Base-by-base conservation (phyloP, 2,329 filamentous ascomycete genomes). In the Fusarium graminum region DNA sequence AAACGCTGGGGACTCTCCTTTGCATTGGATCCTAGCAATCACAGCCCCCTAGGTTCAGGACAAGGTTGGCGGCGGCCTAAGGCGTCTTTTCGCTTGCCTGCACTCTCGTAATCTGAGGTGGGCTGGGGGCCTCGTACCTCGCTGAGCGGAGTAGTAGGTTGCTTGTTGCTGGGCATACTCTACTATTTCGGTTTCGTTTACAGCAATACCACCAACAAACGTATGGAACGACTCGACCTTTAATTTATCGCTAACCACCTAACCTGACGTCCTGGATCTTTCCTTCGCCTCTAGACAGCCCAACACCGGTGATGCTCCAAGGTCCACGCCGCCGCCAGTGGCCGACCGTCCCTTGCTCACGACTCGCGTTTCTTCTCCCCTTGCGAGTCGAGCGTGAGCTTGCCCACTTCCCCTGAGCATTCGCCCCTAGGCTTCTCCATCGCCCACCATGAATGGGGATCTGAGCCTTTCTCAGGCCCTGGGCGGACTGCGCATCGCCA, bases 401-500 rank as follows among this genome's bases (percentile, higher is more conserved):
- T 63, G 51, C 45, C 54, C 61, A 65, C 54, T 65, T 67, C 65
- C 65, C 69, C 64, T 69, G 65, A 75, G 63, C 62, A 66, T 63
- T 67, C 67, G 49, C 50, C 52, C 43, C 52, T 52, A 66, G 67
- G 62, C 64, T 60, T 63, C 68, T 72, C 65, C 57, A 69, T 68
- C 65, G 66, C 68, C 59, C 74, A 85, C 76, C 78, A 97, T 97
- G 93, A 92, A 93, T 82, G 92, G 92, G 80, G 93, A 97, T 83
- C 82, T 97, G 77, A 97, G 92, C 80, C 88, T 98, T 70, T 95
- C 93, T 76, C 92, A 94, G 82, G 92, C 93, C 75, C 86, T 98
- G 75, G 95, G 95, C 75, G 94, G 94, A 74, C 84, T 99, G 79
- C 92, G 94, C 78, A 98, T 99, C 79, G 94, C 95, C 74, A 99